phyloP scores from a whole-genome alignment of 192 early-diverging fungal species.

The Backusella tarrabulga region DNA sequence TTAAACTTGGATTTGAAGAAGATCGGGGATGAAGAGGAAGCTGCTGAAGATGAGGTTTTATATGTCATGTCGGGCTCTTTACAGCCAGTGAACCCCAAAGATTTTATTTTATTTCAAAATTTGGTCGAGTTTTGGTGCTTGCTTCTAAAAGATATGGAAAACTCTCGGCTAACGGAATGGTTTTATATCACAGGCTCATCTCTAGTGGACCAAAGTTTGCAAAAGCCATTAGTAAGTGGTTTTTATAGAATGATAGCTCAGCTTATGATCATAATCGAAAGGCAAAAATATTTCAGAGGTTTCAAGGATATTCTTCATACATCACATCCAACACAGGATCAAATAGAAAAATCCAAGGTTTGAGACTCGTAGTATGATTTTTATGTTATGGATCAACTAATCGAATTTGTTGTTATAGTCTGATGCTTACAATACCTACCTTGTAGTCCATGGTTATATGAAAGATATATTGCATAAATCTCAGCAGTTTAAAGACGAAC shows the following conservation, averaged over 20 bases:
- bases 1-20: slow-evolving; percentile 49
- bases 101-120: slow-evolving; percentile 69
- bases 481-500: slow-evolving; percentile 72
- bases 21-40: slow-evolving; percentile 28
- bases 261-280: slow-evolving; percentile 41
- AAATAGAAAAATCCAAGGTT: background rate
- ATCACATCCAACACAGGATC: background rate
- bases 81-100: slow-evolving; percentile 54
- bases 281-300: slow-evolving; percentile 32
- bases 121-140: slow-evolving; percentile 61
- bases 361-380: background rate
- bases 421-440: slow-evolving; percentile 11
- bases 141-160: slow-evolving; percentile 44
- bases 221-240: slow-evolving; percentile 66
- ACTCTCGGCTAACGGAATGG: slow-evolving; percentile 55
- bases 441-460: slow-evolving; percentile 47
- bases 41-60: background rate
- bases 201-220: slow-evolving; percentile 49
- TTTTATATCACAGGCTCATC: slow-evolving; percentile 50
- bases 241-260: slow-evolving; percentile 69
- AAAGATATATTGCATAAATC: slow-evolving; percentile 58
- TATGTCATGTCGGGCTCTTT: slow-evolving; percentile 30
- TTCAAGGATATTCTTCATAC: slow-evolving; percentile 9
- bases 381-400: background rate
- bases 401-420: background rate